Base-by-base conservation (phyloP, 176 grass and related monocot species). In the Oryza rufipogon region DNA sequence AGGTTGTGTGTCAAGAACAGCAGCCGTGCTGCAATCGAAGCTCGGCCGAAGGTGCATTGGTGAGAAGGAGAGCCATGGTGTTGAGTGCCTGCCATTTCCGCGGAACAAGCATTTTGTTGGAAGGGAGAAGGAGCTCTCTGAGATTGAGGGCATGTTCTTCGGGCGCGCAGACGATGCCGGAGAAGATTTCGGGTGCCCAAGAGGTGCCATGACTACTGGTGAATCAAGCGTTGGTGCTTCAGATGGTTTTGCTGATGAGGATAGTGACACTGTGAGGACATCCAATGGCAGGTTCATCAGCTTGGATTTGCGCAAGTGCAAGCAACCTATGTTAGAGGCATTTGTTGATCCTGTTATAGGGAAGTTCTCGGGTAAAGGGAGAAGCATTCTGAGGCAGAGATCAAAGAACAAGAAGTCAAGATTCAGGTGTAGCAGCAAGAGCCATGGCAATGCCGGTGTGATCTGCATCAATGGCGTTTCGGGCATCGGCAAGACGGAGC, bases 401-500 rank as follows among this genome's bases (percentile, higher is more conserved):
- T 91, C 85, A 41, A 95, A 85, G 71, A 85, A 84, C 71, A 94
- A 86, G 83, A 98, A 88, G 73, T 87, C 89, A 51, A 90, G 93
- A 78, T 87, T 91, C 68, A 77, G 71, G 16, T 87, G 85, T 42
- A 89, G 58, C 81, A 93, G 66, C 81, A 92, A 87, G 75, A 85
- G 75, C 64, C 82, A 83, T 68, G 87, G 46, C 45, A 91, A 79
- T 78, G 68, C 83, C 47, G 94, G 83, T n/a, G 74, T 98, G 9
- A 58, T 89, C 7, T 95, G 88, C 70, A 77, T 98, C 75, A 92
- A 89, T 73, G 96, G 96, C 16, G 75, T 60, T 81, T 93, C 89
- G 23, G 93, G 96, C 30, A 95, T 93, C 9, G 96, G 96, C 75
- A 98, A 98, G 81, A 93, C 96, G 9, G 96, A 98, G 78, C 61